These are phyloP conservation scores for Fusarium luffae DNA, from an alignment of 2,329 filamentous ascomycete genomes.

Conservation along the genomic window DNA sequence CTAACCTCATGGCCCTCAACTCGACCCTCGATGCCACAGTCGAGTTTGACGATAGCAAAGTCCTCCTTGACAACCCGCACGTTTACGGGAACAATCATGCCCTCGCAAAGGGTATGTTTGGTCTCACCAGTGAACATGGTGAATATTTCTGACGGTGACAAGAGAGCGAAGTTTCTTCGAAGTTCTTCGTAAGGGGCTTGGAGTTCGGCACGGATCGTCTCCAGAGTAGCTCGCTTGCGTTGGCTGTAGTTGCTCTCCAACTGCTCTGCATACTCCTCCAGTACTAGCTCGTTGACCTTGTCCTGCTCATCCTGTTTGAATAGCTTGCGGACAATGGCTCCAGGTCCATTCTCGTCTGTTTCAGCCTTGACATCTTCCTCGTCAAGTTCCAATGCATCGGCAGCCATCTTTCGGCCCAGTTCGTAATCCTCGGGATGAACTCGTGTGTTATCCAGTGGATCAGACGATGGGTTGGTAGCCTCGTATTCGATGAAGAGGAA, in stretches of 20 bases:
- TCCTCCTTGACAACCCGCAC: constrained; percentile 90
- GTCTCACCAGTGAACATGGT: constrained; percentile 98
- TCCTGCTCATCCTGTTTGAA: constrained; percentile 94
- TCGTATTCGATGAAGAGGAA: constrained; percentile 94
- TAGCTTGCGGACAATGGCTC: constrained; percentile 93
- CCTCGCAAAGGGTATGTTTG: constrained; percentile 80
- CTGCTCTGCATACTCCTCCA: constrained; percentile 97
- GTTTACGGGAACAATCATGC: constrained; percentile 92
- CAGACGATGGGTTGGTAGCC: constrained; percentile 80
- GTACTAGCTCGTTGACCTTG: constrained; percentile 92
- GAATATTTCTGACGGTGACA: constrained; percentile 84
- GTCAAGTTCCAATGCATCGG: constrained; percentile 93
- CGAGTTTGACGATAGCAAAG: constrained; percentile 91
- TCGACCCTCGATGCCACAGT: constrained; percentile 92
- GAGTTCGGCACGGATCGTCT: constrained; percentile 94
- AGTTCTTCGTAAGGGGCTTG: constrained; percentile 95
- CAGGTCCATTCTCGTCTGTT: constrained; percentile 87
- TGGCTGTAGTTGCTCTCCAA: constrained; percentile 93
- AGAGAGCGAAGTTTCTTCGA: constrained; percentile 78
- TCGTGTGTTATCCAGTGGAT: constrained; percentile 95
- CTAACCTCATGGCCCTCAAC: constrained; percentile 86
- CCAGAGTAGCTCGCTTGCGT: constrained; percentile 92
- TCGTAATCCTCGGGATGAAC: constrained; percentile 99
- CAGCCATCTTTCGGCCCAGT: constrained; percentile 96
- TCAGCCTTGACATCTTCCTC: constrained; percentile 98